These are phyloP conservation scores for Gossypium mustelinum DNA, from an alignment of 345 rosid species.

Conservation along the genomic window DNA sequence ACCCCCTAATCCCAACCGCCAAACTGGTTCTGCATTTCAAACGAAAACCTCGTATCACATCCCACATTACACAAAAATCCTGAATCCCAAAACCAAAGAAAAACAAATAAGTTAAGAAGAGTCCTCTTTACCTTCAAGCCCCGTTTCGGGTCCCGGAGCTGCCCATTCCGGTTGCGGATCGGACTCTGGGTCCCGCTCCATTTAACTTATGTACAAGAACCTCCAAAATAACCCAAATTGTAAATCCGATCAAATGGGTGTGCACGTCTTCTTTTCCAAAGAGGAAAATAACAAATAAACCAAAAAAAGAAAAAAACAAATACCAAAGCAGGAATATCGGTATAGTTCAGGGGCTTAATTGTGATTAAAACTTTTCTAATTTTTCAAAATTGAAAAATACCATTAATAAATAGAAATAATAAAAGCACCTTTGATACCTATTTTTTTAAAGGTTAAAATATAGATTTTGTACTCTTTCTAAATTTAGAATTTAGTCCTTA, in stretches of 20 bases:
- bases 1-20: conserved; percentile 56
- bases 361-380: no score
- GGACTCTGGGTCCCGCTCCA: conserved; percentile 68
- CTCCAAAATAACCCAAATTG: conserved; percentile 10
- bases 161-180: conserved; percentile 75
- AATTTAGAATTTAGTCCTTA: no score
- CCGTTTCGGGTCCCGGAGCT: conserved; percentile 51
- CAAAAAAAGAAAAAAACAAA: not conserved
- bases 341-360: no score
- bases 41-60: conserved; percentile 17
- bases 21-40: conserved; percentile 57
- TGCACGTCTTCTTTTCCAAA: conserved; percentile 11
- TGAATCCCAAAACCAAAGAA: conserved; percentile 23
- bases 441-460: no score
- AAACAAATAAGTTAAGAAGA: not conserved
- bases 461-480: no score
- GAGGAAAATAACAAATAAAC: not conserved
- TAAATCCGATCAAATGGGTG: conserved; percentile 44
- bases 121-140: conserved; percentile 53
- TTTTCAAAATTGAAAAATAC: no score
- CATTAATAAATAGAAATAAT: no score
- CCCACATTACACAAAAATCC: conserved; percentile 19
- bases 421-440: no score
- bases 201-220: conserved; percentile 20
- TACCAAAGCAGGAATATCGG: no score